Conservation (phyloP, 225 moss, liverwort and hornwort species). For the Climacium dendroides region DNA sequence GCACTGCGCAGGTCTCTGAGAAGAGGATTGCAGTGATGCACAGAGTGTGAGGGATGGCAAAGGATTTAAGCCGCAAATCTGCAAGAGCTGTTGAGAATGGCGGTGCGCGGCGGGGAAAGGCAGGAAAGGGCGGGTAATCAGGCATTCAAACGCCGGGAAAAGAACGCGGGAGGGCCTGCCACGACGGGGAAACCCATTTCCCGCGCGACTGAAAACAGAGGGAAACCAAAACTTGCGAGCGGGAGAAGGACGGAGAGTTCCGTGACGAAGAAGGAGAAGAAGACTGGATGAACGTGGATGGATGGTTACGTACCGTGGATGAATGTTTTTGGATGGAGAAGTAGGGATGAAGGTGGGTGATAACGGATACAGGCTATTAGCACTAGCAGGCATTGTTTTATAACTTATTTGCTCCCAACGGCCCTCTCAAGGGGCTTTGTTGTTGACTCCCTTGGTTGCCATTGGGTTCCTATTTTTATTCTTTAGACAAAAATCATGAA, state of each 20-base stretch:
- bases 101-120: neutral
- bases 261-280: neutral
- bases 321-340: neutral
- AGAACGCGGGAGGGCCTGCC: constrained; percentile 17
- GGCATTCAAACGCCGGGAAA: constrained; percentile 16
- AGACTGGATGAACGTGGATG: neutral
- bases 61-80: neutral
- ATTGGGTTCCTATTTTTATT: neutral
- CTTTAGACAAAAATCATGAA: neutral
- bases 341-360: neutral
- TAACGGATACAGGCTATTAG: constrained; percentile 14
- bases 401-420: neutral
- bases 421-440: neutral
- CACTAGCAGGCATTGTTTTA: neutral
- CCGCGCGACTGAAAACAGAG: constrained; percentile 7
- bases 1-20: too few relatives aligned
- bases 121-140: neutral
- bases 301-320: neutral
- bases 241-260: neutral
- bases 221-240: neutral
- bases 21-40: rapidly evolving
- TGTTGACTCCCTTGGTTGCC: neutral
- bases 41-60: neutral
- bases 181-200: neutral
- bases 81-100: constrained; percentile 2